Base-by-base conservation (phyloP, 2,329 filamentous ascomycete species). In the Pseudogymnoascus sp. region DNA sequence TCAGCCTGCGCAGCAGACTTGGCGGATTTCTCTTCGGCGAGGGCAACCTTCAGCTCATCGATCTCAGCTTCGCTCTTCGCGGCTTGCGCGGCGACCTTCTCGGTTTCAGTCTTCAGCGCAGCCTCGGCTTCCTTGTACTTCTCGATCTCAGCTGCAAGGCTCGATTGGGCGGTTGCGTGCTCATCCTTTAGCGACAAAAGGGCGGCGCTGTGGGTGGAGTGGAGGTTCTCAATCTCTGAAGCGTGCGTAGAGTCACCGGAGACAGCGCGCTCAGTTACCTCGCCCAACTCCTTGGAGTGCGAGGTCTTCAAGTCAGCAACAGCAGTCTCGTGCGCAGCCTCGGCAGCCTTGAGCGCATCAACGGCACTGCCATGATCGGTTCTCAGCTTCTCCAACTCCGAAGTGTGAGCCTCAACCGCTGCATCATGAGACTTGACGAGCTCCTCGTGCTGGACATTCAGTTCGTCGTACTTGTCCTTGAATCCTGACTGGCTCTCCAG, bases 401-500 rank as follows among this genome's bases (percentile, higher is more conserved):
- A 55, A 23, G 64, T 55, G 65, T 72, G 69, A 8, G 63, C 28
- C 16, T 62, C 58, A 35, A 52, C 62, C 4, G 63, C 59, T 16
- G 67, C 66, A 1, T 70, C 66, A 42, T 74, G 74, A 5, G 73
- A 70, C 9, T 73, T 66, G 64, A 75, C 72, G 25, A 76, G 66
- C 41, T 84, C 82, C 9, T 76, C 77, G 71, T 87, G 81, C 71
- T 85, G 80, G 4, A 72, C 72, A 69, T 86, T 83, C 5, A 88
- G 78, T 38, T 84, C 82, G 63, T 85, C 79, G 64, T 83, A 87
- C 72, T 86, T 84, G 66, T 82, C 81, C 75, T 85, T 86, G 74
- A 85, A 85, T 70, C 82, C 82, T 12, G 84, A 84, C 65, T 87
- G 84, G 22, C 83, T 84, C 62, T 81, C 80, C 14, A 87, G 79